Conservation (phyloP, 1,139 yeast species). For the Torulaspora pretoriensis region DNA sequence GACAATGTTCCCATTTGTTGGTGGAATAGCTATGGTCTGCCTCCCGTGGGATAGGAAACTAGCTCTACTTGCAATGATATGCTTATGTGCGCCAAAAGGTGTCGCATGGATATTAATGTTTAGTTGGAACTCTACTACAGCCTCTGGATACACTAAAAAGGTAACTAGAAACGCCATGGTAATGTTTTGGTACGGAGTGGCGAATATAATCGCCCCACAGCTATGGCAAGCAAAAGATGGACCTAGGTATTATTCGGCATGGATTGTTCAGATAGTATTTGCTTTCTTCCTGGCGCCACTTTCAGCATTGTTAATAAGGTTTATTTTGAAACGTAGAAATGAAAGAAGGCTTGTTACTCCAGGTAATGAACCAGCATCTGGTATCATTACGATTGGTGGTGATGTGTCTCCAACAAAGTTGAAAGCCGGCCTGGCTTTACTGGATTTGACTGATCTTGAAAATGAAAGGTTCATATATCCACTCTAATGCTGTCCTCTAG, state of each 20-base stretch:
- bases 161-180: constrained; percentile 19
- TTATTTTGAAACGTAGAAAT: constrained; percentile 58
- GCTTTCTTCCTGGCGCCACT: constrained; percentile 13
- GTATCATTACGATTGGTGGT: constrained; percentile 30
- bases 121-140: constrained; percentile 23
- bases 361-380: constrained; percentile 33
- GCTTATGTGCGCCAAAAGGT: constrained; percentile 29
- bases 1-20: constrained; percentile 43
- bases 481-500: constrained; percentile 19
- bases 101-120: constrained; percentile 7
- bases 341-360: constrained; percentile 25
- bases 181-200: constrained; percentile 34
- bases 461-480: constrained; percentile 46
- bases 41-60: constrained; percentile 43
- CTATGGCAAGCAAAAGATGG: constrained; percentile 50
- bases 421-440: constrained; percentile 42
- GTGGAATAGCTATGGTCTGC: constrained; percentile 43
- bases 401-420: constrained; percentile 45
- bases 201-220: constrained; percentile 62
- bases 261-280: constrained; percentile 40
- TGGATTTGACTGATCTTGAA: constrained; percentile 47
- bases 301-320: constrained; percentile 39
- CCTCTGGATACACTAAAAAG: constrained; percentile 34
- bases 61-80: constrained; percentile 39
- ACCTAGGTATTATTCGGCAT: constrained; percentile 41